Conservation (phyloP, 2,329 filamentous ascomycete species). For the Xylaria hypoxylon region DNA sequence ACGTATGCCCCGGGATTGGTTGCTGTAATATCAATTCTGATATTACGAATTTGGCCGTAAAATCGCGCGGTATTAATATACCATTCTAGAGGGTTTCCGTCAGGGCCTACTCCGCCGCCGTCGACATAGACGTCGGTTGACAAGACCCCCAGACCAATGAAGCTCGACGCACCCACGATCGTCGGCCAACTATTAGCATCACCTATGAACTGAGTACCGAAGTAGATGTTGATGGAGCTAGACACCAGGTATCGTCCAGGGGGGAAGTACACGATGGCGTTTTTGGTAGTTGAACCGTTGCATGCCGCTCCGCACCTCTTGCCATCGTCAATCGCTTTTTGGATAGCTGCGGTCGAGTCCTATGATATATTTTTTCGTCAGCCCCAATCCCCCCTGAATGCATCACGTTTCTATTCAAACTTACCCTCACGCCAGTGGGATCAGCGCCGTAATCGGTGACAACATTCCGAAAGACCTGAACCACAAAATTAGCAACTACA, state of each 20-base stretch:
- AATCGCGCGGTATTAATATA: conserved; percentile 64
- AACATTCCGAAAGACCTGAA: conserved; percentile 27
- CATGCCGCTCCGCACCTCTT: conserved; percentile 48
- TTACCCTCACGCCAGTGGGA: conserved; percentile 25
- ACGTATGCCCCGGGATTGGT: conserved; percentile 58
- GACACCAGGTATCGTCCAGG: conserved; percentile 76
- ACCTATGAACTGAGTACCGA: conserved; percentile 77
- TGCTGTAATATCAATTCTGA: conserved; percentile 65
- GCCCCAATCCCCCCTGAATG: not conserved
- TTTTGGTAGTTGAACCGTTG: conserved; percentile 46
- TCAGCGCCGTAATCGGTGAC: conserved; percentile 29
- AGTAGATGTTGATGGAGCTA: conserved; percentile 76
- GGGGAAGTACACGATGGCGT: conserved; percentile 35
- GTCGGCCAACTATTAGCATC: conserved; percentile 60
- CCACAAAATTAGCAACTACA: not conserved
- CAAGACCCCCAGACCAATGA: conserved; percentile 48
- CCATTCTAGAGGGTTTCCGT: conserved; percentile 8
- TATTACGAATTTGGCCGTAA: conserved; percentile 68
- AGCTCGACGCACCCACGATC: conserved; percentile 64
- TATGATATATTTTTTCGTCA: not conserved
- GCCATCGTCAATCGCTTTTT: conserved; percentile 50
- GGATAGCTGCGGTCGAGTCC: conserved; percentile 54
- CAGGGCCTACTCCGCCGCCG: conserved; percentile 3
- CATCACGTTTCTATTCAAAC: not conserved
- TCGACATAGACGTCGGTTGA: conserved; percentile 21